These are phyloP conservation scores for Coemansia sp. DNA, from an alignment of 192 early-diverging fungal species.

Conservation along the genomic window DNA sequence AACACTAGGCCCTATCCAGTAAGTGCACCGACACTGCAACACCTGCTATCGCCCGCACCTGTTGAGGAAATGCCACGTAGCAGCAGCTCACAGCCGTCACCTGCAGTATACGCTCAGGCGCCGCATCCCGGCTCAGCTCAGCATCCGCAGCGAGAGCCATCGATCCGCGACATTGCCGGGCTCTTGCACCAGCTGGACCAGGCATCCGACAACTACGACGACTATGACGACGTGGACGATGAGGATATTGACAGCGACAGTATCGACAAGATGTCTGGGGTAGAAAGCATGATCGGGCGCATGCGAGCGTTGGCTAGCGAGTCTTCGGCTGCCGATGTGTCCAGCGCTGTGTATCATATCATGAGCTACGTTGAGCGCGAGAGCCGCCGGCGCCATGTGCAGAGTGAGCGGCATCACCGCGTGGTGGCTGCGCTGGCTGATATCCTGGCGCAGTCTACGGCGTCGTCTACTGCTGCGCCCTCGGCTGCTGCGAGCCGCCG, in stretches of 20 bases:
- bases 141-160: not conserved
- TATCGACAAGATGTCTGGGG: not conserved
- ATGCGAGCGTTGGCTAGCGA: conserved; percentile 36
- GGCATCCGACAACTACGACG: conserved; percentile 17
- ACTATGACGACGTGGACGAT: conserved; percentile 1
- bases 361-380: conserved; percentile 53
- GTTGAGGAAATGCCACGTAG: not conserved
- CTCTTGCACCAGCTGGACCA: conserved; percentile 44
- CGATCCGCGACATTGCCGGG: conserved; percentile 32
- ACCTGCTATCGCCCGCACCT: conserved; percentile 15
- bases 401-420: conserved; percentile 51
- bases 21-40: conserved; percentile 14
- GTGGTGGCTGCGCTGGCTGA: conserved; percentile 48
- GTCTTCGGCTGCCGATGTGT: conserved; percentile 32
- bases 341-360: conserved; percentile 39
- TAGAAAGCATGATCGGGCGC: conserved; percentile 32
- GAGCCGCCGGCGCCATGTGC: conserved; percentile 45
- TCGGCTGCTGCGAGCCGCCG: conserved; percentile 36
- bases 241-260: not conserved
- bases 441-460: conserved; percentile 34
- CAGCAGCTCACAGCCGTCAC: not conserved
- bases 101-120: not conserved
- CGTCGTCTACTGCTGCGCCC: conserved; percentile 25
- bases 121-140: not conserved
- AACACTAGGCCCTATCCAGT: not conserved